Conservation (phyloP, 306 rosid genomes). For the Ceratonia siliqua region DNA sequence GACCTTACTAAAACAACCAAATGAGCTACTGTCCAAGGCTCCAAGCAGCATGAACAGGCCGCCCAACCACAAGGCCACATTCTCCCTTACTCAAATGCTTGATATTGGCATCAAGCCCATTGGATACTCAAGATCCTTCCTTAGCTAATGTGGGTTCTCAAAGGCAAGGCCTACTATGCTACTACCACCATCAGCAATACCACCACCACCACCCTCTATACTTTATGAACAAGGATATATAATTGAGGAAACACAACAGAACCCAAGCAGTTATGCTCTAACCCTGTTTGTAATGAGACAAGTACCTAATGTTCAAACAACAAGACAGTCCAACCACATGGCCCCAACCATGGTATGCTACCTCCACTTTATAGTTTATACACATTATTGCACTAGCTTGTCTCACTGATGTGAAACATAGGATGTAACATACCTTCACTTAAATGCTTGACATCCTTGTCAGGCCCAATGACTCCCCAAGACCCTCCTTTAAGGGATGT, state of each 20-base stretch:
- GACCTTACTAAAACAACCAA: not conserved
- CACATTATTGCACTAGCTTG: not conserved
- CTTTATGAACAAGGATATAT: not conserved
- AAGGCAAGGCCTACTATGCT: not conserved
- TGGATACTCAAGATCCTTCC: not conserved
- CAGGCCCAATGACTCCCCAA: not conserved
- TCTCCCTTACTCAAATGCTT: too few species aligned
- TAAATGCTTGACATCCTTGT: not conserved
- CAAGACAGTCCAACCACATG: not conserved
- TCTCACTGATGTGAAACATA: not conserved
- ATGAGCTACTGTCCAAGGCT: not conserved
- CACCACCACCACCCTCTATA: not conserved
- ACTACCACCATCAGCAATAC: not conserved
- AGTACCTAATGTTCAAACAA: not conserved
- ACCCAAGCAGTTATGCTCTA: not conserved
- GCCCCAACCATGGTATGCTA: not conserved
- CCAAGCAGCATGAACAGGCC: not conserved
- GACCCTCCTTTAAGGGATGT: not conserved
- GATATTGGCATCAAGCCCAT: not conserved
- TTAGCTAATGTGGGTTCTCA: not conserved
- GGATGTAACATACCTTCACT: not conserved
- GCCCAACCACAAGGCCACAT: not conserved
- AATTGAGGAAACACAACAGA: not conserved
- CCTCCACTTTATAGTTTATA: not conserved
- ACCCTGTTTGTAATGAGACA: not conserved